phyloP scores from a whole-genome alignment of 345 rosid genomes.

The Iberis pinnata region DNA sequence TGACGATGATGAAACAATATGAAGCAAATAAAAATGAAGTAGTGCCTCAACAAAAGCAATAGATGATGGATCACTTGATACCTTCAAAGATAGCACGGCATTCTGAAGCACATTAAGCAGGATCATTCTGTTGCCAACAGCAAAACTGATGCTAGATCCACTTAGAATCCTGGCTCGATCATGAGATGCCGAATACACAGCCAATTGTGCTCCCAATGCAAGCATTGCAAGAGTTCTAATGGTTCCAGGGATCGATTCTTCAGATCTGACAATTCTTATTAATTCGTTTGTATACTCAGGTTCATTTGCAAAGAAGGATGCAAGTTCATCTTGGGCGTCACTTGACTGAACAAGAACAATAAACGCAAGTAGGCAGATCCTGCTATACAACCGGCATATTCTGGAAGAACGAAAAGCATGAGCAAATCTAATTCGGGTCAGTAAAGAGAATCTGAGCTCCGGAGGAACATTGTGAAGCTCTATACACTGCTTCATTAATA shows the following conservation, averaged over 20 bases:
- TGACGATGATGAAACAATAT: conserved; percentile 87
- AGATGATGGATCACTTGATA: conserved; percentile 74
- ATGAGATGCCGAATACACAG: conserved; percentile 90
- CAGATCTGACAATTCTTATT: conserved; percentile 83
- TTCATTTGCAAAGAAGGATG: conserved; percentile 88
- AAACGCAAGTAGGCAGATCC: conserved; percentile 91
- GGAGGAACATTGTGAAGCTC: conserved; percentile 65
- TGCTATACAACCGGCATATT: conserved; percentile 79
- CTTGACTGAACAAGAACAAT: conserved; percentile 87
- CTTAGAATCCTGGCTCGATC: conserved; percentile 88
- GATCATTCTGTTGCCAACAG: conserved; percentile 81
- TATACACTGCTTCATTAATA: conserved; percentile 69
- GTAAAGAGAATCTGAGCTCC: conserved; percentile 75
- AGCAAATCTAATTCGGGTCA: conserved; percentile 89
- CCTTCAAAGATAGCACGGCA: conserved; percentile 72
- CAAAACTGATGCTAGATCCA: conserved; percentile 89
- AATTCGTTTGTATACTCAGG: conserved; percentile 95
- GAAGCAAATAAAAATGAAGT: conserved; percentile 90
- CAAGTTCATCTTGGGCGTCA: conserved; percentile 86
- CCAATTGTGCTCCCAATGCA: conserved; percentile 89
- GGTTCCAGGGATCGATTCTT: conserved; percentile 72
- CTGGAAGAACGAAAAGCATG: conserved; percentile 81
- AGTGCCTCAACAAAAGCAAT: conserved; percentile 92
- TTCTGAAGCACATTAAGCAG: conserved; percentile 94
- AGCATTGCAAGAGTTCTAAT: conserved; percentile 92